Base-by-base conservation (phyloP, 164 flowering plant genomes). In the Umbellularia californica region DNA sequence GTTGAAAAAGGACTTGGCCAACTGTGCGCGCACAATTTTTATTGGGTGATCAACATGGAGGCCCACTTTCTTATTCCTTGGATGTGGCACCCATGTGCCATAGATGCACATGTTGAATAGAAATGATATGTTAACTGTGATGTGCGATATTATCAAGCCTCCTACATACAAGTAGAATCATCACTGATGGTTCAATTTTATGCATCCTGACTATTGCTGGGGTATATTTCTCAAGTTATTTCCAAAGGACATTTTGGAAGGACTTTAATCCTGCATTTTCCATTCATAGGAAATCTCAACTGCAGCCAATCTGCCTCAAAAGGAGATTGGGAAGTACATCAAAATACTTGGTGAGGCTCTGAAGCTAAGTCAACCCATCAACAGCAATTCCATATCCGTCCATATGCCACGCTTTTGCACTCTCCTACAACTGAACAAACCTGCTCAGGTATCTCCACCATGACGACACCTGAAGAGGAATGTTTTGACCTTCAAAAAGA, bases 321-420 rank as follows among this genome's bases (percentile, higher is more conserved):
- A 95, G 83, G 99, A 95, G 87, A 95, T 95, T 67, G 99, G 99
- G 28, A 95, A 93, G 81, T 95, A 95, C 82, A 93, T 95, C 77
- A 95, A 95, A 84, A 93, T 95, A 77, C 85, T 95, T 13, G 99
- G 98, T 76, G 99, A 95, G 80, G 96, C 98, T 75, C 82, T 95
- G 69, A 97, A 95, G 77, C 81, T 95, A 70, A 92, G 98, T 79
- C 98, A 95, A 77, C 99, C 99, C 52, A 86, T 95, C 41, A 95
- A 95, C 80, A 95, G 99, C 84, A 95, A 95, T 75, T 95, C 99
- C 13, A 95, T 95, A 74, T 84, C 99, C 0, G 99, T 93, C 27
- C 98, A 93, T 80, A 93, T 95, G 99, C 99, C 98, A 2, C 83
- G 99, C 74, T 95, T 95, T 76, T 95, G 99, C 86, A 91, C 90